phyloP scores from a whole-genome alignment of 2,329 filamentous ascomycete species.

The Ceratocystis cubensis region DNA sequence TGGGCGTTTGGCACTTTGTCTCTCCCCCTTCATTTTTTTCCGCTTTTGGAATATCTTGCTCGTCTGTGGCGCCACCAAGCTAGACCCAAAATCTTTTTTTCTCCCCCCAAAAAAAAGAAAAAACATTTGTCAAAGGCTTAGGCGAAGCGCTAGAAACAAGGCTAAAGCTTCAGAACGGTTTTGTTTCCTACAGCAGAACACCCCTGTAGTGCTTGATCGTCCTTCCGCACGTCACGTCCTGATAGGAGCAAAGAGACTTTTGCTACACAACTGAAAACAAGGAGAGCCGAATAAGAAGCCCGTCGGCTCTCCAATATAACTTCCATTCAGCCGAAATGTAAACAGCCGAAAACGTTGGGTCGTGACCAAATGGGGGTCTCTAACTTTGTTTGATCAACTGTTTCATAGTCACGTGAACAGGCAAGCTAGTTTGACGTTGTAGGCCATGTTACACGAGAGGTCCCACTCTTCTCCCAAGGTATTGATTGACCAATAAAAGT shows the following conservation, averaged over 20 bases:
- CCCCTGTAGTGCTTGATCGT: constrained; percentile 9
- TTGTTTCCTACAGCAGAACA: not conserved
- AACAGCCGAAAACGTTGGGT: not conserved
- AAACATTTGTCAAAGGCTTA: not conserved
- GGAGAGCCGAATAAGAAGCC: not conserved
- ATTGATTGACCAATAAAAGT: too few relatives aligned
- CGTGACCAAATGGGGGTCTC: not conserved
- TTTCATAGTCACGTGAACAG: constrained; percentile 2
- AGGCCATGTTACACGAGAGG: not conserved
- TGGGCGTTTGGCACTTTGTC: not conserved
- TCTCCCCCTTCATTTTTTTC: not conserved
- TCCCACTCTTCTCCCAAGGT: not conserved
- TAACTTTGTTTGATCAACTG: not conserved
- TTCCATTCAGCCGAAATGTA: not conserved
- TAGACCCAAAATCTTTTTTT: too few relatives aligned
- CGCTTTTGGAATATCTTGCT: too few relatives aligned
- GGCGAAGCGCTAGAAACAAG: not conserved
- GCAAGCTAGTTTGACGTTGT: not conserved
- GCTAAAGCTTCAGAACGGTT: constrained; percentile 1
- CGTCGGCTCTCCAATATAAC: not conserved
- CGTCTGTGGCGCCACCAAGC: too few relatives aligned
- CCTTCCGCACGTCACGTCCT: constrained; percentile 1
- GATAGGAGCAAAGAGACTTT: not conserved
- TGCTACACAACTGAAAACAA: constrained; percentile 2
- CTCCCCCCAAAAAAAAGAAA: too few relatives aligned